Conservation (phyloP, 2,329 filamentous ascomycete genomes). For the Phialophora macrospora region DNA sequence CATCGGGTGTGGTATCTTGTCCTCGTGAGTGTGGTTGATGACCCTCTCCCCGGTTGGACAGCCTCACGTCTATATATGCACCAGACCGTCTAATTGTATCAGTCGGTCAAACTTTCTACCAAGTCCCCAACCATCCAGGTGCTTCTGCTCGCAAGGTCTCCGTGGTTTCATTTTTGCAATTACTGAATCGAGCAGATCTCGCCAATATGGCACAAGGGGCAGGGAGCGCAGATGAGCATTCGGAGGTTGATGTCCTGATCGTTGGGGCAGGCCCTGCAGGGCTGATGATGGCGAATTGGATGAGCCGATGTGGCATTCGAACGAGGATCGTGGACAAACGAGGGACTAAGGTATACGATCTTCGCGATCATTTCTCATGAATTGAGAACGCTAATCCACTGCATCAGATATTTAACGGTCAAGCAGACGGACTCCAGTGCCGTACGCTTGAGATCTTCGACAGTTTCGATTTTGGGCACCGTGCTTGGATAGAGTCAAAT, state of each 20-base stretch:
- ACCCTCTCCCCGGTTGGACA: neutral
- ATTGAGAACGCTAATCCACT: neutral
- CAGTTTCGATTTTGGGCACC: conserved; percentile 69
- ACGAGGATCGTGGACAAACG: conserved; percentile 57
- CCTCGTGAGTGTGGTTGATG: neutral
- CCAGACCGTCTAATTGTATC: neutral
- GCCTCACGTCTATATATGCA: neutral
- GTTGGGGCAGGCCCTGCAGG: conserved; percentile 56
- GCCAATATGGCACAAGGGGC: conserved; percentile 7
- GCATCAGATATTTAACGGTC: conserved; percentile 43
- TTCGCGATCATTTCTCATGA: neutral
- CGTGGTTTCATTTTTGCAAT: neutral
- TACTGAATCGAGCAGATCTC: neutral
- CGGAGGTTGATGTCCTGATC: conserved; percentile 54
- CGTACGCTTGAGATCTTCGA: conserved; percentile 76
- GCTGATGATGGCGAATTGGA: conserved; percentile 57
- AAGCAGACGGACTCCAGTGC: conserved; percentile 64
- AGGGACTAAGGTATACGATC: conserved; percentile 43
- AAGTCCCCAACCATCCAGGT: neutral
- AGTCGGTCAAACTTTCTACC: neutral
- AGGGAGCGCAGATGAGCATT: neutral
- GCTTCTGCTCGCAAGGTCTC: neutral
- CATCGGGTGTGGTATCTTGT: neutral
- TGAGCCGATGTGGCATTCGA: conserved; percentile 55
- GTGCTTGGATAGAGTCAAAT: conserved; percentile 69